phyloP scores from a whole-genome alignment of 1,284 basidiomycete genomes.

The Fistulina hepatica region DNA sequence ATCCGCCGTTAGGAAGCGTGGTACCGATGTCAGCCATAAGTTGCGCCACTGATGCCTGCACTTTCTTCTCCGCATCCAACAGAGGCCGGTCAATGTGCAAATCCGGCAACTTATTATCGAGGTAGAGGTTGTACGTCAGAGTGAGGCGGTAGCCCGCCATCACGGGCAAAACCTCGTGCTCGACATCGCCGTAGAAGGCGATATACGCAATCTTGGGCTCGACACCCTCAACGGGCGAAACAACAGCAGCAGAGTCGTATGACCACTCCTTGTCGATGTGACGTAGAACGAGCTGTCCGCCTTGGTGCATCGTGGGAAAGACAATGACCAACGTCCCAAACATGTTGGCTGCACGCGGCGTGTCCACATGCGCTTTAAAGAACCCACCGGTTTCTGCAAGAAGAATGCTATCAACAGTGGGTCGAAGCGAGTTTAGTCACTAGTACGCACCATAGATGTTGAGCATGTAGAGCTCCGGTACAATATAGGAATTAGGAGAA shows the following conservation, averaged over 20 bases:
- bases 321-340: slow-evolving; percentile 28
- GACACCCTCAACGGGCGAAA: slow-evolving; percentile 2
- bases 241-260: slow-evolving; percentile 16
- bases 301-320: slow-evolving; percentile 28
- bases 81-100: slow-evolving; percentile 1
- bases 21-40: slow-evolving; percentile 16
- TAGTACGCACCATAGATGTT: slow-evolving; percentile 21
- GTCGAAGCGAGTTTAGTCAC: slow-evolving; percentile 10
- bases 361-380: slow-evolving; percentile 30
- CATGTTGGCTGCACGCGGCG: slow-evolving; percentile 22
- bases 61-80: no score
- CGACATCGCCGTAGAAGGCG: slow-evolving; percentile 33
- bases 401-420: slow-evolving; percentile 2
- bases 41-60: slow-evolving; percentile 16
- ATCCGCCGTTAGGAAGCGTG: slow-evolving; percentile 24
- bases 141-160: slow-evolving; percentile 30
- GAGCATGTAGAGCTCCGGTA: slow-evolving; percentile 21
- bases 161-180: slow-evolving; percentile 34
- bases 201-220: slow-evolving; percentile 22
- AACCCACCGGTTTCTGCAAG: slow-evolving; percentile 27
- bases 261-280: slow-evolving; percentile 18
- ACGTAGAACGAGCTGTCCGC: slow-evolving; percentile 26
- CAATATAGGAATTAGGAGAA: slow-evolving; percentile 10
- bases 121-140: slow-evolving; percentile 31
- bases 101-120: slow-evolving; percentile 8